Evolutionary conservation across 1,284 basidiomycete genomes (phyloP).

Genomic region (Leccinum laetum): DNA sequence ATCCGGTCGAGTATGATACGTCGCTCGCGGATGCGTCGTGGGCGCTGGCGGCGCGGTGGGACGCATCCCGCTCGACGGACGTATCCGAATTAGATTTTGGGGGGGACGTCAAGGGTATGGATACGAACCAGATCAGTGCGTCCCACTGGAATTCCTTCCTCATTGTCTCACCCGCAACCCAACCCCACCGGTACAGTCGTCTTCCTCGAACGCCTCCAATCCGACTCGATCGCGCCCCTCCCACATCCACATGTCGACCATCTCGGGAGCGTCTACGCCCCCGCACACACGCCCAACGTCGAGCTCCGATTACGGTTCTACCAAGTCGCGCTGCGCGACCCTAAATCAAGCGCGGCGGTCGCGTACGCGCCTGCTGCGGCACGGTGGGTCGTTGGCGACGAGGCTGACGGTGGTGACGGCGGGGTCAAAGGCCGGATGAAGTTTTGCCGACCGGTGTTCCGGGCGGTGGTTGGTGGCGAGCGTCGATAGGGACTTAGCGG

Average conservation of each 20-base stretch:
- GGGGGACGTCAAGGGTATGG: conserved; percentile 57
- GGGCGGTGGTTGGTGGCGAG: conserved; percentile 41
- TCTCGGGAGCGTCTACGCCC: conserved; percentile 55
- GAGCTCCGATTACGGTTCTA: conserved; percentile 78
- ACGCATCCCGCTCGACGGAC: conserved; percentile 54
- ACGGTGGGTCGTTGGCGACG: conserved; percentile 69
- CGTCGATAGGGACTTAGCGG: conserved; percentile 65
- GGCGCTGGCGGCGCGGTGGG: conserved; percentile 78
- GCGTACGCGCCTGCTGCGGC: conserved; percentile 45
- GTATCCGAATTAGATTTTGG: conserved; percentile 51
- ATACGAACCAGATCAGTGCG: conserved; percentile 26
- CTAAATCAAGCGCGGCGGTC: conserved; percentile 43
- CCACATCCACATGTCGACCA: conserved; percentile 54
- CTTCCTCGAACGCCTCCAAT: conserved; percentile 72
- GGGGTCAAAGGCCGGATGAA: conserved; percentile 80
- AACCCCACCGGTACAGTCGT: conserved; percentile 45
- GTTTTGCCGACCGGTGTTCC: conserved; percentile 73
- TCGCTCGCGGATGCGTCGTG: conserved; percentile 75
- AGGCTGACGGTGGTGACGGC: conserved; percentile 43
- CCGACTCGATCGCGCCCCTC: conserved; percentile 44
- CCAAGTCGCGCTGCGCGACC: conserved; percentile 55
- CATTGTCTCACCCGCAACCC: background rate
- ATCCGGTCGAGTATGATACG: conserved; percentile 81
- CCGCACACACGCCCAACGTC: conserved; percentile 58
- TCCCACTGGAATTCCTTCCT: background rate